These are phyloP conservation scores for Alternaria arbusti DNA, from an alignment of 2,329 filamentous ascomycete species.

Conservation along the genomic window DNA sequence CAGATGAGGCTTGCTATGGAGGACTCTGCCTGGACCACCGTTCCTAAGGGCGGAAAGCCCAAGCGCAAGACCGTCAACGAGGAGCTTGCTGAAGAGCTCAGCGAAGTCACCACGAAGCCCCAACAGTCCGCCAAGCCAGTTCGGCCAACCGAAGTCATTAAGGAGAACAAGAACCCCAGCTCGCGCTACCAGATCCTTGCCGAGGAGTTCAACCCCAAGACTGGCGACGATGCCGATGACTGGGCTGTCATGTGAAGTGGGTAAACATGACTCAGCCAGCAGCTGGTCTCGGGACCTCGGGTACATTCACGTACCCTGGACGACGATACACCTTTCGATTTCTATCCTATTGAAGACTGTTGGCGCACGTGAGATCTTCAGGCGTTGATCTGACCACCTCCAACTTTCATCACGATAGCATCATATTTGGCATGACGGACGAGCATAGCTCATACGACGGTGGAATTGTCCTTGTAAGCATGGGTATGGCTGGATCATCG, in stretches of 20 bases:
- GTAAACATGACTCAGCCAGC: not conserved
- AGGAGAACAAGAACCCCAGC: conserved; percentile 38
- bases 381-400: not conserved
- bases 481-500: not conserved
- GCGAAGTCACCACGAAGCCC: conserved; percentile 25
- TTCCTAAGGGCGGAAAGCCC: conserved; percentile 61
- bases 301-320: not conserved
- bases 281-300: not conserved
- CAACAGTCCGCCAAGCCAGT: conserved; percentile 29
- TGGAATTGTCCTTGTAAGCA: conserved; percentile 3
- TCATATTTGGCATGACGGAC: not conserved
- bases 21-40: conserved; percentile 65
- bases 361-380: conserved; percentile 1
- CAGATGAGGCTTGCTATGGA: conserved; percentile 61
- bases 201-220: conserved; percentile 28
- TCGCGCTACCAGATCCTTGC: conserved; percentile 41
- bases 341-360: not conserved
- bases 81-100: conserved; percentile 51
- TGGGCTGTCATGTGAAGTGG: conserved; percentile 48
- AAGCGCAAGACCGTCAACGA: conserved; percentile 58
- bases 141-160: conserved; percentile 29
- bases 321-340: not conserved
- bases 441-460: not conserved
- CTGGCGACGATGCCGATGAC: conserved; percentile 49
- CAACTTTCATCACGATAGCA: conserved; percentile 1